Evolutionary conservation across 1,284 basidiomycete genomes (phyloP), one percentile per base, ranked within the genome.

Genomic region (Ganoderma multipileum): DNA sequence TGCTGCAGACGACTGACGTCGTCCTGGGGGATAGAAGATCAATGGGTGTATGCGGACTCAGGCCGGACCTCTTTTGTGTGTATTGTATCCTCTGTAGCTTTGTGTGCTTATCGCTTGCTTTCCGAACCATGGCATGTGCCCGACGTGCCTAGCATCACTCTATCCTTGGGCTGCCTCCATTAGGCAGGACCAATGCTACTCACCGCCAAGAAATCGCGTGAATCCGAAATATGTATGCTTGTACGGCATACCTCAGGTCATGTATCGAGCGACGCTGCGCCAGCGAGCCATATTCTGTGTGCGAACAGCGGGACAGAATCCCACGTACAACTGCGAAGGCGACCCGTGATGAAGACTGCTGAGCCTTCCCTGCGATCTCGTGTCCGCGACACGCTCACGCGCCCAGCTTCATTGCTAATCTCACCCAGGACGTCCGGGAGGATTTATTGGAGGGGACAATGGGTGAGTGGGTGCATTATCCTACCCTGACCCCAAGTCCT

Each of bases 31-130:
- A 28, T 14, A 30, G 42, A 30, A n/a, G 26, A 28, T 54, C 52
- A 33, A 33, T 20, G n/a, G 28, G 52, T 33, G 52, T 55, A 33
- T 3, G 28, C 18, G 52, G 52, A 55, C 18, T 58, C 23, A 26
- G 47, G 47, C 47, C 23, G 28, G 57, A 42, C 52, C 39, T 57
- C 30, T 39, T 12, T 23, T 66, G 71, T 69, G 71, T 72, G 64
- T 72, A 69, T 57, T 66, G 58, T 71, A 67, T 69, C 28, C 50
- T 64, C 42, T 71, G 70, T 67, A 69, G 65, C 63, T 60, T 66
- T 55, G 39, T 52, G 59, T 63, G 60, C 64, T 72, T 50, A 69
- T 33, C 7, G 3, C 64, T 50, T 60, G 41, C 59, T 61, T 61
- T 61, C 41, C 16, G 38, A 38, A 11, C 52, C 52, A 11, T 11